Conservation (phyloP, 495 filamentous ascomycete genomes). For the Astrothelium subdiscretum region DNA sequence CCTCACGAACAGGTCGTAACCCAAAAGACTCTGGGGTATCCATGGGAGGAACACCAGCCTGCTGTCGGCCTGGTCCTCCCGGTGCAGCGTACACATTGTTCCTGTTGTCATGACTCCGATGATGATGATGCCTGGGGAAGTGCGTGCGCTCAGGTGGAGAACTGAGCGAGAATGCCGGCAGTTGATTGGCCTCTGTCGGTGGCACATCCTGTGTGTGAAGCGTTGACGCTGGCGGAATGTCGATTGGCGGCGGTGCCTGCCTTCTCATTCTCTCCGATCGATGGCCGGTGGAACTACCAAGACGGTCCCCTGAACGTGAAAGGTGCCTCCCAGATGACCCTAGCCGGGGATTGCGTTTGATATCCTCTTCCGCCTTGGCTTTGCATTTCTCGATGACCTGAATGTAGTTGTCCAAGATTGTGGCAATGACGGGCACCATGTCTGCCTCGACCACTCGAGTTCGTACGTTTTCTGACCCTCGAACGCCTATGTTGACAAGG, state of each 20-base stretch:
- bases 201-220: conserved; percentile 38
- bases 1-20: conserved; percentile 70
- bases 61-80: neutral
- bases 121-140: conserved; percentile 52
- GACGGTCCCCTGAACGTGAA: conserved; percentile 21
- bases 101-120: conserved; percentile 45
- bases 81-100: neutral
- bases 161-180: conserved; percentile 56
- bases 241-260: conserved; percentile 62
- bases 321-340: conserved; percentile 20
- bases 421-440: conserved; percentile 97
- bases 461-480: conserved; percentile 83
- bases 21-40: conserved; percentile 65
- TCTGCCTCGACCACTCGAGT: conserved; percentile 96
- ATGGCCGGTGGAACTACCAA: conserved; percentile 19
- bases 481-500: conserved; percentile 95
- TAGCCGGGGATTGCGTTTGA: conserved; percentile 34
- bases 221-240: conserved; percentile 52
- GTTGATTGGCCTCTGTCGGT: conserved; percentile 46
- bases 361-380: conserved; percentile 64
- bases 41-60: conserved; percentile 23
- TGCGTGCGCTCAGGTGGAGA: conserved; percentile 65
- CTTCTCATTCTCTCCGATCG: conserved; percentile 35
- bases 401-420: conserved; percentile 98
- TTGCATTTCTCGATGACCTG: conserved; percentile 85